Percentiles rank a stretch among this genome's conserved stretches.
Evolutionary conservation across 2,329 filamentous ascomycete species (phyloP).

Genomic region (Ilyonectria robusta): DNA sequence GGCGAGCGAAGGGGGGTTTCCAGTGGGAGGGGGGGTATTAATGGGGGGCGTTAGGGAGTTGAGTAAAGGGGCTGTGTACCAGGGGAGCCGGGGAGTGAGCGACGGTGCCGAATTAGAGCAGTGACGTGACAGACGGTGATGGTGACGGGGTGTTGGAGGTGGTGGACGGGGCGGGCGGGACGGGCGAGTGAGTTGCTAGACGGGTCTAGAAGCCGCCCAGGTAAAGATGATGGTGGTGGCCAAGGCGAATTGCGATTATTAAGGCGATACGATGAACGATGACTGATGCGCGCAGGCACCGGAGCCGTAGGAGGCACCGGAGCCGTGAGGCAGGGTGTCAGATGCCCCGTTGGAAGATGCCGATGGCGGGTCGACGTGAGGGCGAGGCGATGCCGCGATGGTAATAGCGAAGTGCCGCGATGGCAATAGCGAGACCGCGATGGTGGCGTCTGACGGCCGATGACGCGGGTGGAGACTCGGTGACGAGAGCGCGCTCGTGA

Average conservation of each 20-base stretch:
- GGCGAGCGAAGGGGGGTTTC: constrained; percentile 38
- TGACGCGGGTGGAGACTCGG: constrained; percentile 3
- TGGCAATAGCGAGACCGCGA: not conserved
- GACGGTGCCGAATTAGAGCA: constrained; percentile 16
- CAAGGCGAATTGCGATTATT: not conserved
- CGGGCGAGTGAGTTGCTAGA: not conserved
- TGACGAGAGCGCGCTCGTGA: not conserved
- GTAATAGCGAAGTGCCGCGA: not conserved
- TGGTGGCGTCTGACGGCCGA: constrained; percentile 7
- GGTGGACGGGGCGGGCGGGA: not conserved
- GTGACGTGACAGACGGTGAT: not conserved
- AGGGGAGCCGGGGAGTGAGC: constrained; percentile 15
- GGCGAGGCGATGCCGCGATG: too few relatives aligned
- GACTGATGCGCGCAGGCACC: not conserved
- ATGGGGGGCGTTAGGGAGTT: constrained; percentile 31
- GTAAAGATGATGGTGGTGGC: not conserved
- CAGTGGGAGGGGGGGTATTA: constrained; percentile 32
- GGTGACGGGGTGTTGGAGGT: not conserved
- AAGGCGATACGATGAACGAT: not conserved
- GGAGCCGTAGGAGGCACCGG: too few relatives aligned
- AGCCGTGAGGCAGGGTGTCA: too few relatives aligned
- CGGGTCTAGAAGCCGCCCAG: not conserved
- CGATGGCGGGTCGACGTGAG: not conserved
- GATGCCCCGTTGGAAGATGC: not conserved
- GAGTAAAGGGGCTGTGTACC: constrained; percentile 15